A percentile compares a stretch with the other conserved stretches of the same genome.
Evolutionary conservation across 352 stramenopile genomes (phyloP).

Genomic region (Blastocystis hominis): DNA sequence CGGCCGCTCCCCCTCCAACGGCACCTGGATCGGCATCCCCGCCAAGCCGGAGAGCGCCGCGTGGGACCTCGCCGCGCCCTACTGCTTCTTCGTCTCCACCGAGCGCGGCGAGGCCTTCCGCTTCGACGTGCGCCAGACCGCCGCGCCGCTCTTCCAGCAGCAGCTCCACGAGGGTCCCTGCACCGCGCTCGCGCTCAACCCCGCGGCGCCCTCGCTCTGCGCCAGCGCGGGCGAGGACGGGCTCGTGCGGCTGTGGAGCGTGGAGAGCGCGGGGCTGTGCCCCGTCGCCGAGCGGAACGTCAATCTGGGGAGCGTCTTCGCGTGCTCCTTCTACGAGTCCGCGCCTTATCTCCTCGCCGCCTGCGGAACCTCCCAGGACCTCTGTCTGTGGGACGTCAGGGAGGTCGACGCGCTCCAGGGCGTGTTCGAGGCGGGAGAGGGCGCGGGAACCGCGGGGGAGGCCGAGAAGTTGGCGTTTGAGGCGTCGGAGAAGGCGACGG

Average conservation of each 20-base stretch:
- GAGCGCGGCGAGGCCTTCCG: constrained; percentile 84
- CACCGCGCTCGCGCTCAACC: constrained; percentile 74
- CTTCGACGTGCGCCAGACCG: constrained; percentile 89
- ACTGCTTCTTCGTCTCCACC: constrained; percentile 80
- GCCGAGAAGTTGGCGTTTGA: constrained; percentile 31
- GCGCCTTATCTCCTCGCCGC: constrained; percentile 76
- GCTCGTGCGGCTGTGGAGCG: constrained; percentile 92
- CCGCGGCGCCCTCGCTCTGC: constrained; percentile 79
- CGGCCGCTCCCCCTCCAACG: constrained; percentile 61
- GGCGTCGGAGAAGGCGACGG: not conserved
- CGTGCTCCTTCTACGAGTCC: constrained; percentile 77
- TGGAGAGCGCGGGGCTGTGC: constrained; percentile 62
- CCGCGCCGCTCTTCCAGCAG: constrained; percentile 55
- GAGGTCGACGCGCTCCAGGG: constrained; percentile 65
- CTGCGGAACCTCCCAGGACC: constrained; percentile 74
- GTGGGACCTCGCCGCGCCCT: constrained; percentile 82
- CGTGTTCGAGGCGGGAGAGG: not conserved
- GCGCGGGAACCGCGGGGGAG: not conserved
- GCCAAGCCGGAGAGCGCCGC: constrained; percentile 78
- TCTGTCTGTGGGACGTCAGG: constrained; percentile 77
- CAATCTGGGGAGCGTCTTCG: constrained; percentile 80
- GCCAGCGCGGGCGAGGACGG: constrained; percentile 90
- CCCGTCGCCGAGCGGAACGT: constrained; percentile 80
- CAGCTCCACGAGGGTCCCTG: constrained; percentile 65
- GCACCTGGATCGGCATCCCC: constrained; percentile 71